Evolutionary conservation across 306 rosid genomes (phyloP).

Genomic region (Dryas octopetala): DNA sequence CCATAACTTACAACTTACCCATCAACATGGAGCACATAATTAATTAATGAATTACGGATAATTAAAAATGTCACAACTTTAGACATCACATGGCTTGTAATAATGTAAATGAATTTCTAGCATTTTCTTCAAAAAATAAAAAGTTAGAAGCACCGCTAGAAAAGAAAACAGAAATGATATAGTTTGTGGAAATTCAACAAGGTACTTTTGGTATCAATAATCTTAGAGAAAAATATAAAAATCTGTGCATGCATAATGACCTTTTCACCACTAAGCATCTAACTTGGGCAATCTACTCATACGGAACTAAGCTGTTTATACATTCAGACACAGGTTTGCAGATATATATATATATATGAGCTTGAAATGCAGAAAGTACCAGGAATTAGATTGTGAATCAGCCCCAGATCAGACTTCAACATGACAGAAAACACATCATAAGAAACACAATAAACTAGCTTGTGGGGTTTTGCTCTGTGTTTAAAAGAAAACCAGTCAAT

Average conservation of each 20-base stretch:
- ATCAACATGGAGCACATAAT: no score
- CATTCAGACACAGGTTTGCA: constrained; percentile 8
- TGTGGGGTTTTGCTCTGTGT: background rate
- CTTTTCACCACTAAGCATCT: background rate
- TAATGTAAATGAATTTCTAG: background rate
- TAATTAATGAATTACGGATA: no score
- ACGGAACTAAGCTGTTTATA: constrained; percentile 12
- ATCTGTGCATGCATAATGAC: background rate
- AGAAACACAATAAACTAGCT: constrained; percentile 31
- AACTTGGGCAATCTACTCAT: background rate
- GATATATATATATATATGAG: background rate
- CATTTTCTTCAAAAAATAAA: background rate
- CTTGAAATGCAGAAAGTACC: constrained; percentile 59
- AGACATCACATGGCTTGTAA: background rate
- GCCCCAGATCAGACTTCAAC: constrained; percentile 93
- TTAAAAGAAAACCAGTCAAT: background rate
- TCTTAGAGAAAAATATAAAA: background rate
- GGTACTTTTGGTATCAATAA: background rate
- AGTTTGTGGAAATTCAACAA: background rate
- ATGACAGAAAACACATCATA: constrained; percentile 43
- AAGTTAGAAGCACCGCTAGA: background rate
- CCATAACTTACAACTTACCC: no score
- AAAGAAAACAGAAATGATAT: background rate
- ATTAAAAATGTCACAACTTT: no score
- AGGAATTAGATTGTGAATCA: constrained; percentile 87